These are phyloP conservation scores for Linum usitatissimum DNA, from an alignment of 345 rosid genomes.

Conservation along the genomic window DNA sequence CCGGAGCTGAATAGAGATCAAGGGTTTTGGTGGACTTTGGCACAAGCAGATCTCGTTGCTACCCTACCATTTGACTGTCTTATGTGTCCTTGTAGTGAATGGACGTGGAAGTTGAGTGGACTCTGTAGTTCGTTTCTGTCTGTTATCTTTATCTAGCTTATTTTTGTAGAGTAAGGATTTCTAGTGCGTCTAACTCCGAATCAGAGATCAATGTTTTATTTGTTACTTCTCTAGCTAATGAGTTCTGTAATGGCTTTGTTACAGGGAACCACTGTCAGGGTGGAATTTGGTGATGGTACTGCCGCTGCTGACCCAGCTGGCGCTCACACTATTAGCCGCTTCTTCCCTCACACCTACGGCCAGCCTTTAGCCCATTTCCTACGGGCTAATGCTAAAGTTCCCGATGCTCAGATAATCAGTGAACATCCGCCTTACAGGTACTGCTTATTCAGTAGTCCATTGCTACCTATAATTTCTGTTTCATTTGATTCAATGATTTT, in stretches of 20 bases:
- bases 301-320: conserved; percentile 56
- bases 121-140: no score
- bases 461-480: neutral
- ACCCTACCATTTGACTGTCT: neutral
- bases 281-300: conserved; percentile 80
- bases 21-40: neutral
- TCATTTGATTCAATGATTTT: neutral
- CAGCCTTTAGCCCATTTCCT: conserved; percentile 96
- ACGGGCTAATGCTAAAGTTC: conserved; percentile 66
- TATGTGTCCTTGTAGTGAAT: no score
- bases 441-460: neutral
- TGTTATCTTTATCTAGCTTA: neutral
- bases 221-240: neutral
- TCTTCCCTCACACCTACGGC: conserved; percentile 75
- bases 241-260: conserved; percentile 1
- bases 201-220: neutral
- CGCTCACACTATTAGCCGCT: conserved; percentile 48
- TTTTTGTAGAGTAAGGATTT: neutral
- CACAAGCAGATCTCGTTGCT: conserved; percentile 10
- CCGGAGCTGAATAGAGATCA: neutral
- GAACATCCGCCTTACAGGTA: conserved; percentile 71
- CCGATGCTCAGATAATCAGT: conserved; percentile 86
- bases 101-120: no score
- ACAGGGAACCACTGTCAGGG: conserved; percentile 96
- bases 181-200: neutral